Base-by-base conservation (phyloP, 768 basidiomycete genomes). In the Cyathus striatus region DNA sequence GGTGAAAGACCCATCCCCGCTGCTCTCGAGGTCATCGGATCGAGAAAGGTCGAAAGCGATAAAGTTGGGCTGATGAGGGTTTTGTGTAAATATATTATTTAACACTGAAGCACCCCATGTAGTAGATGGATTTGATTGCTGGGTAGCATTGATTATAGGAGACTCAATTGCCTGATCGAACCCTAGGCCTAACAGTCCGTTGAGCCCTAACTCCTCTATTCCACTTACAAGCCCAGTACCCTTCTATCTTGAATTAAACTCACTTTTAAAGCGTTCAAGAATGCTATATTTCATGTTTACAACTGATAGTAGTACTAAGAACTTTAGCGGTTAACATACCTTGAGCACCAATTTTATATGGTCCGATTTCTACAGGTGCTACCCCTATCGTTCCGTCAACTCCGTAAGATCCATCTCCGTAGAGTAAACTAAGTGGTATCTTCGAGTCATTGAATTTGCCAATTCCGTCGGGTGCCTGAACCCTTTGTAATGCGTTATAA, bases 21-120 rank as follows among this genome's bases (percentile, higher is more conserved):
- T 68, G n/a, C 64, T 51, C 24, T 68, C 65, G 13, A 68, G 51
- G 38, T 73, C 64, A 1, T 59, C 56, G 1, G 72, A 59, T 3
- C 72, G 65, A 5, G 68, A 59, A 13, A 75, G 61, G 13, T 71
- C 62, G 23, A 76, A 48, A 4, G 65, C 66, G 46, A 76, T 54
- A n/a, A 72, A 62, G 23, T 63, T 67, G 4, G 70, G 63, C 0
- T 56, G 46, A 7, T 49, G 42, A 1, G 65, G 52, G 40, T 65
- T 52, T 44, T 67, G 63, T 0, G 49, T 49, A 43, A 68, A 73
- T 23, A 75, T 54, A 49, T 69, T 75, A 10, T 56, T 51, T 36
- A 75, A 57, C 21, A 70, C 58, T 0, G 73, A 62, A 5, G 44
- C 51, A 6, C 62, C 63, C 61, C 60, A 63, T 4, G 54, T 59